phyloP scores from a whole-genome alignment of 768 basidiomycete genomes.

The Tylopilus felleus region DNA sequence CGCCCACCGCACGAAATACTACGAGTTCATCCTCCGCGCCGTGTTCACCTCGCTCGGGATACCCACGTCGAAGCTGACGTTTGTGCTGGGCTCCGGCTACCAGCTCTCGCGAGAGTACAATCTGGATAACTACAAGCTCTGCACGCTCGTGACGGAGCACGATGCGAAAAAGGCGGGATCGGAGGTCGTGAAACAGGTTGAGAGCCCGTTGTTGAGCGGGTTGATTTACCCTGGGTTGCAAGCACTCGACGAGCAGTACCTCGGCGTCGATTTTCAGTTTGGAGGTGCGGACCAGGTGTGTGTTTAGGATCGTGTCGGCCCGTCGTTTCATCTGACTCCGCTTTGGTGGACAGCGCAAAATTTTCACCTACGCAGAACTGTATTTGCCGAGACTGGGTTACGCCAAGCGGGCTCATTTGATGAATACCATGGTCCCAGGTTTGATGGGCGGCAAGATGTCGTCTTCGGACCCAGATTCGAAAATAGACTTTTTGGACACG shows the following conservation, averaged over 20 bases:
- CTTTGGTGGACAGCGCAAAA: conserved; percentile 84
- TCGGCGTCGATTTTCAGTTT: conserved; percentile 95
- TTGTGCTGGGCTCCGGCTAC: conserved; percentile 90
- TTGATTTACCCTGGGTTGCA: conserved; percentile 95
- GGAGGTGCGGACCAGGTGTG: conserved; percentile 95
- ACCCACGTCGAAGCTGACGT: conserved; percentile 76
- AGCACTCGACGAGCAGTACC: conserved; percentile 96
- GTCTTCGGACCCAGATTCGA: conserved; percentile 94
- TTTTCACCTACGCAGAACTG: conserved; percentile 96
- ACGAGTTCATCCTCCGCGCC: conserved; percentile 73
- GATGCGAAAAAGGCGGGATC: conserved; percentile 98
- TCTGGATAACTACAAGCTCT: conserved; percentile 90
- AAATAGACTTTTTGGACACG: conserved; percentile 94
- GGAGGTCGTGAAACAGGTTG: conserved; percentile 97
- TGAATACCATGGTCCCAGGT: conserved; percentile 98
- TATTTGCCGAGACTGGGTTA: conserved; percentile 95
- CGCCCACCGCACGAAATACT: conserved; percentile 84
- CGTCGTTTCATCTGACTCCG: no score
- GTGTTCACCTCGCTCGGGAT: conserved; percentile 90
- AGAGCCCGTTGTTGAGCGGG: conserved; percentile 86
- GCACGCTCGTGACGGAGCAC: conserved; percentile 89
- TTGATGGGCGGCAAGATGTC: conserved; percentile 97
- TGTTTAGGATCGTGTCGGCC: not conserved
- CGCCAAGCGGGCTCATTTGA: conserved; percentile 90
- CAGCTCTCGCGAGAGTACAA: conserved; percentile 91